A percentile compares a stretch with the other conserved stretches of the same genome.
Evolutionary conservation across 768 basidiomycete genomes (phyloP).

Genomic region (Collybia nuda): DNA sequence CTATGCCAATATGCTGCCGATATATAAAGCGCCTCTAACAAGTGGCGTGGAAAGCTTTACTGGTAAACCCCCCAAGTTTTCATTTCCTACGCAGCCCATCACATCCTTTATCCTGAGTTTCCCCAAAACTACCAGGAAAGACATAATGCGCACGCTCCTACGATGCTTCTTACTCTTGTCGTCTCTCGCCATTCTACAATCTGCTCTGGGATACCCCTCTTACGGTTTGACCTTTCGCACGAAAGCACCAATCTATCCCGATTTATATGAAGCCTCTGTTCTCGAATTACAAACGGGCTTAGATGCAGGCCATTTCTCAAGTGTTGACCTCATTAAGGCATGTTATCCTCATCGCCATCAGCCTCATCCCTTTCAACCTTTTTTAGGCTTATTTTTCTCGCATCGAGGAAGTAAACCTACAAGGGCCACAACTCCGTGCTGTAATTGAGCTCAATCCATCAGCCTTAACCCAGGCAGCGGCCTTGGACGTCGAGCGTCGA

Average conservation of each 20-base stretch:
- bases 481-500: slow-evolving; percentile 44
- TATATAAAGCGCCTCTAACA: too few species aligned
- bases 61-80: too few species aligned
- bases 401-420: slow-evolving; percentile 67
- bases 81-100: too few species aligned
- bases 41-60: too few species aligned
- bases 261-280: slow-evolving; percentile 62
- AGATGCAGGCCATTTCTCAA: slow-evolving; percentile 48
- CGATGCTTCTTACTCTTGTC: too few species aligned
- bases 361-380: background rate
- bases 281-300: slow-evolving; percentile 54
- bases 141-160: too few species aligned
- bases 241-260: slow-evolving; percentile 28
- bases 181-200: too few species aligned
- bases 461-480: slow-evolving; percentile 51
- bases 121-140: too few species aligned
- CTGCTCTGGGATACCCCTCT: too few species aligned
- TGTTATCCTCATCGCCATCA: background rate
- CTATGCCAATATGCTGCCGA: too few species aligned
- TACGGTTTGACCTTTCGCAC: too few species aligned
- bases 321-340: slow-evolving; percentile 64
- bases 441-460: slow-evolving; percentile 57
- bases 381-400: slow-evolving; percentile 64
- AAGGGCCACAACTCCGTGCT: slow-evolving; percentile 56
- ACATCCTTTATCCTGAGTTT: too few species aligned